Evolutionary conservation across 2,329 filamentous ascomycete genomes (phyloP).

Genomic region (Xylariales sp.): DNA sequence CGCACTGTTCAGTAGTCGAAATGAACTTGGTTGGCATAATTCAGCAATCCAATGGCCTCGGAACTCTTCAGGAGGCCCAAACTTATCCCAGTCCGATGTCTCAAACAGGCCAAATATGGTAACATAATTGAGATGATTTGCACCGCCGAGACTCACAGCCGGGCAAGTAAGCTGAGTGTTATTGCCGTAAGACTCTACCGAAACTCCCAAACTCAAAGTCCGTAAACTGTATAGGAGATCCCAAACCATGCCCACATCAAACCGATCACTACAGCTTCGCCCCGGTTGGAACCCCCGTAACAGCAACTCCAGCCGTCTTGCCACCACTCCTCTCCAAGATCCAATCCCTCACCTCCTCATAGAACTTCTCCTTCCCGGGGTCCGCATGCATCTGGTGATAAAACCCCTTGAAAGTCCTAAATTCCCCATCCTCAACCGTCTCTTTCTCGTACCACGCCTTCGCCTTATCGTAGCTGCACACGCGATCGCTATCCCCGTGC

Average conservation of each 20-base stretch:
- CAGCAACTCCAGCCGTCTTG: background rate
- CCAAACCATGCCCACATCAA: background rate
- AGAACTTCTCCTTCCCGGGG: slow-evolving; percentile 46
- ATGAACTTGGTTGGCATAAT: background rate
- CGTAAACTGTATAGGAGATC: too few relatives aligned
- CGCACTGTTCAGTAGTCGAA: too few relatives aligned
- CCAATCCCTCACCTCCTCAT: slow-evolving; percentile 61
- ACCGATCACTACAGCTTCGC: background rate
- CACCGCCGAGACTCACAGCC: too few relatives aligned
- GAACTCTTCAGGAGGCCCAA: too few relatives aligned
- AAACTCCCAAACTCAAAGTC: too few relatives aligned
- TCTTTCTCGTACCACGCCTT: slow-evolving; percentile 58
- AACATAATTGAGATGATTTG: too few relatives aligned
- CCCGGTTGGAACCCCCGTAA: background rate
- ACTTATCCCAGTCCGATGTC: too few relatives aligned
- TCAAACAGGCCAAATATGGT: too few relatives aligned
- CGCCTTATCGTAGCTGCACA: slow-evolving; percentile 61
- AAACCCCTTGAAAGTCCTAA: slow-evolving; percentile 70
- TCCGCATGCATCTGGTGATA: slow-evolving; percentile 72
- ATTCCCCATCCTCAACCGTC: slow-evolving; percentile 60
- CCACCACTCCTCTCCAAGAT: slow-evolving; percentile 48
- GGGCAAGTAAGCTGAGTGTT: too few relatives aligned
- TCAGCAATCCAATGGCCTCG: too few relatives aligned
- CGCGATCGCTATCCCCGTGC: slow-evolving; percentile 71
- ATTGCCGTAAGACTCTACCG: too few relatives aligned